Conservation (phyloP, 345 rosid species). For the Eucalyptus urophylla region DNA sequence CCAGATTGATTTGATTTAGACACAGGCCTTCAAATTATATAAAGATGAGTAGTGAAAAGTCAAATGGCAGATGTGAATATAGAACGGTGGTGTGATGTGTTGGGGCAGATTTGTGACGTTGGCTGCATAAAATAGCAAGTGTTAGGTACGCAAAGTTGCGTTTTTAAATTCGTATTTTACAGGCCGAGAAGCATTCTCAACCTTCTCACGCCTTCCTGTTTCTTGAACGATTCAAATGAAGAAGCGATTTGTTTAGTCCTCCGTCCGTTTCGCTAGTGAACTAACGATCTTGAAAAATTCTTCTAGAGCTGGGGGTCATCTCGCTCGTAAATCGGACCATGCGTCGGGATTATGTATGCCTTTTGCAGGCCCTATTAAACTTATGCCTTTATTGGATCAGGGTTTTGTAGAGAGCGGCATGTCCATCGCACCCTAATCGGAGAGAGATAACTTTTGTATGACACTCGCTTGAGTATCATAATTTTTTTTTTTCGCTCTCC, state of each 20-base stretch:
- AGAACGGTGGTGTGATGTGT: not conserved
- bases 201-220: not conserved
- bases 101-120: not conserved
- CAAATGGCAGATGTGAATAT: not conserved
- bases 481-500: too few species aligned
- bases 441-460: too few species aligned
- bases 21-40: not conserved
- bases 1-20: not conserved
- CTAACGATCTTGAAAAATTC: not conserved
- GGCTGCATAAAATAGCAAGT: not conserved
- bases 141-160: not conserved
- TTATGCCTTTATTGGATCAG: not conserved
- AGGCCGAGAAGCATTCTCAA: not conserved
- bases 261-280: not conserved
- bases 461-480: too few species aligned
- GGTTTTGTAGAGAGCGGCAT: not conserved
- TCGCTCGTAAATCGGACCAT: not conserved
- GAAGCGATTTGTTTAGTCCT: not conserved
- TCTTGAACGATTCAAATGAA: not conserved
- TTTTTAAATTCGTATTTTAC: not conserved
- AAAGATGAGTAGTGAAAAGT: not conserved
- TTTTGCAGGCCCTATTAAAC: not conserved
- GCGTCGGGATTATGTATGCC: not conserved
- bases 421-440: accelerated
- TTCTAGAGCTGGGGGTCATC: not conserved